phyloP scores from a whole-genome alignment of 768 basidiomycete species.

The Trametes maxima region DNA sequence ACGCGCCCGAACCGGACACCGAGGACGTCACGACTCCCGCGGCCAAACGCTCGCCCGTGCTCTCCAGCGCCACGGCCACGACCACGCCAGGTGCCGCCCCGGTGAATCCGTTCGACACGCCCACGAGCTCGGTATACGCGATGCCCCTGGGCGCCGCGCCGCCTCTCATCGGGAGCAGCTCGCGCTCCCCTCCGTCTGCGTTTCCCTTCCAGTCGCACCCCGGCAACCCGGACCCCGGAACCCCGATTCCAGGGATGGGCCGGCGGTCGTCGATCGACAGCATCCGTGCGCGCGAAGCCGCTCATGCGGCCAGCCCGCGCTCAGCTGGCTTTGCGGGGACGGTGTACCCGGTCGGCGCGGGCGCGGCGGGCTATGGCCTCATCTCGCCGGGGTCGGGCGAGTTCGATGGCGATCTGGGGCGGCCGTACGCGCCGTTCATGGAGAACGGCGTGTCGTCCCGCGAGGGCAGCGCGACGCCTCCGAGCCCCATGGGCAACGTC shows the following conservation, averaged over 20 bases:
- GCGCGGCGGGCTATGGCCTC: slow-evolving; percentile 24
- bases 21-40: slow-evolving; percentile 5
- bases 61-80: neutral
- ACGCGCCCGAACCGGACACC: slow-evolving; percentile 14
- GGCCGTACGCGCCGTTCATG: slow-evolving; percentile 57
- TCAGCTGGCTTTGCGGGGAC: slow-evolving; percentile 19
- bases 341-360: slow-evolving; percentile 21
- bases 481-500: slow-evolving; percentile 35
- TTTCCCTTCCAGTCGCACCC: slow-evolving; percentile 65
- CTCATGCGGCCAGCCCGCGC: slow-evolving; percentile 7
- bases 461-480: slow-evolving; percentile 26
- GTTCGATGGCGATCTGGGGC: slow-evolving; percentile 24
- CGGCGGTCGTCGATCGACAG: slow-evolving; percentile 41
- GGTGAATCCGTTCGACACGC: slow-evolving; percentile 23
- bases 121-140: slow-evolving; percentile 20
- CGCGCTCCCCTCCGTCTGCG: slow-evolving; percentile 43
- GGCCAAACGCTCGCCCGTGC: slow-evolving; percentile 1
- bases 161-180: neutral
- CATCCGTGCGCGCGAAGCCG: slow-evolving; percentile 22
- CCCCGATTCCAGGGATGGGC: slow-evolving; percentile 41
- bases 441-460: slow-evolving; percentile 28
- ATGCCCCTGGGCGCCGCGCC: slow-evolving; percentile 13
- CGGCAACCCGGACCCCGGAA: slow-evolving; percentile 66
- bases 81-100: slow-evolving; percentile 8
- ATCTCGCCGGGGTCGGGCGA: slow-evolving; percentile 16